These are phyloP conservation scores for Marsdenia floribunda DNA, from an alignment of 257 asterid genomes.

Conservation along the genomic window DNA sequence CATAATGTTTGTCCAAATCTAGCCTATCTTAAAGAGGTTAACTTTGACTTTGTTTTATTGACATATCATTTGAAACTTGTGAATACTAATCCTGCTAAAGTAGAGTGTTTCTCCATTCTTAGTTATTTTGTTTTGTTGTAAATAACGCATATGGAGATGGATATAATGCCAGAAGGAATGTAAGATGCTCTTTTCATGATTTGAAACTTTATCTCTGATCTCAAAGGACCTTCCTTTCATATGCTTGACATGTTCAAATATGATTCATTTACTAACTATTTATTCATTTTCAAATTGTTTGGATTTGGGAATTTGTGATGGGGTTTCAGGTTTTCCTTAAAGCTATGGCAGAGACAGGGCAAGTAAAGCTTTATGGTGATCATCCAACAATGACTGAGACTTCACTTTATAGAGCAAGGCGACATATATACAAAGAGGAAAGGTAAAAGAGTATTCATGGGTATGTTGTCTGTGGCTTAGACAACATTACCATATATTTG, in stretches of 20 bases:
- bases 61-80: neutral
- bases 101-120: neutral
- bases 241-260: neutral
- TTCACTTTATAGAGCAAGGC: slow-evolving; percentile 78
- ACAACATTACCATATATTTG: neutral
- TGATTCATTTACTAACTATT: neutral
- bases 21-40: neutral
- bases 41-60: neutral
- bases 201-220: neutral
- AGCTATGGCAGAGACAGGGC: slow-evolving; percentile 98
- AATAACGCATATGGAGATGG: neutral
- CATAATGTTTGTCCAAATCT: neutral
- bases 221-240: neutral
- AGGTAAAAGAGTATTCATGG: slow-evolving; percentile 34
- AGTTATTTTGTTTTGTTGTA: neutral
- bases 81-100: neutral
- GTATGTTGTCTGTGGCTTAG: neutral
- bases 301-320: slow-evolving; percentile 1
- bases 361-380: slow-evolving; percentile 84
- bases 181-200: slow-evolving; percentile 5
- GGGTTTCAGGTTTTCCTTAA: slow-evolving; percentile 71
- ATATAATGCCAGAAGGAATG: neutral
- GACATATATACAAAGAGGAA: slow-evolving; percentile 82
- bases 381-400: slow-evolving; percentile 80
- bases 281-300: neutral